Evolutionary conservation across 2,329 filamentous ascomycete species (phyloP).

Genomic region (Paracamarosporium sp.): DNA sequence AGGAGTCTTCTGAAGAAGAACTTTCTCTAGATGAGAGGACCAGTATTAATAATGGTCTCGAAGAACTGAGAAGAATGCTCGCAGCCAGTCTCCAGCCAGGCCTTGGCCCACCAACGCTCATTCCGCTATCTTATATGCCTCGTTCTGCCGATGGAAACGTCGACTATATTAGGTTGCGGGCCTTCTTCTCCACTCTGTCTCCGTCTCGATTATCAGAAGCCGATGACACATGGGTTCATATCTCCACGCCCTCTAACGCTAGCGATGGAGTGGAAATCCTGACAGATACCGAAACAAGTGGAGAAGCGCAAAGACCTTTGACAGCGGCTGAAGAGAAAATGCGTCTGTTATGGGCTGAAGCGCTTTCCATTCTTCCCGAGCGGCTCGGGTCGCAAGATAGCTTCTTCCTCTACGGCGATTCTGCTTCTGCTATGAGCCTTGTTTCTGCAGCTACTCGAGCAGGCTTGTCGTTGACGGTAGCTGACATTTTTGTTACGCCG

Average conservation of each 20-base stretch:
- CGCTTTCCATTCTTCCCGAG: background rate
- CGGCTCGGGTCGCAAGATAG: constrained; percentile 11
- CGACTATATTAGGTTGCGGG: background rate
- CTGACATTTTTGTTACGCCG: constrained; percentile 2
- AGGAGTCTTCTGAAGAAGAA: background rate
- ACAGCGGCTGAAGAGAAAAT: background rate
- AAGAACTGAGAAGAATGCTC: background rate
- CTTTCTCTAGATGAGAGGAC: background rate
- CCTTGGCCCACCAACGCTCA: background rate
- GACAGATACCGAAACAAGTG: background rate
- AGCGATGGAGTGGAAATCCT: background rate
- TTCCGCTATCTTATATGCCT: constrained; percentile 1
- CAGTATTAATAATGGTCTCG: background rate
- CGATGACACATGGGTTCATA: background rate
- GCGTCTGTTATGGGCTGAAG: constrained; percentile 1
- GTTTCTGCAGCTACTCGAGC: background rate
- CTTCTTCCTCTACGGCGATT: constrained; percentile 21
- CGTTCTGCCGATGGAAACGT: background rate
- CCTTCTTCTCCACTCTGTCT: background rate
- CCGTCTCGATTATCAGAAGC: background rate
- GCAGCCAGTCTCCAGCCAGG: background rate
- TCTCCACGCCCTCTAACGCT: background rate
- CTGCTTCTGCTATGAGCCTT: constrained; percentile 17
- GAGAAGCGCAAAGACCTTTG: background rate
- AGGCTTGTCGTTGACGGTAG: background rate